These are phyloP conservation scores for Pseudevernia furfuracea DNA, from an alignment of 495 filamentous ascomycete genomes.

Conservation along the genomic window DNA sequence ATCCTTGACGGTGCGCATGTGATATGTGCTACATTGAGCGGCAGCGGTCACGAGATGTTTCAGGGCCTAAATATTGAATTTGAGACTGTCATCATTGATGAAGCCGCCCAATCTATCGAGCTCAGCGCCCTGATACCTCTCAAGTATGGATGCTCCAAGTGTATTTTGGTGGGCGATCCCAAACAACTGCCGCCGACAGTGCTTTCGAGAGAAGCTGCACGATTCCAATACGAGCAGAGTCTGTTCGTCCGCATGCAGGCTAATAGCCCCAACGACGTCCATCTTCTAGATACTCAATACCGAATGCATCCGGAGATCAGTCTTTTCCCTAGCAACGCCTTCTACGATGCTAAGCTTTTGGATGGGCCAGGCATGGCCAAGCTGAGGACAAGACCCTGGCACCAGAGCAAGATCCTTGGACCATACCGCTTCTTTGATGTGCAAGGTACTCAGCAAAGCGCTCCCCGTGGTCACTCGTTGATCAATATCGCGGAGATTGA, in stretches of 20 bases:
- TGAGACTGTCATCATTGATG: conserved; percentile 96
- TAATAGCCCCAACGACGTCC: conserved; percentile 82
- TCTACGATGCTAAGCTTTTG: conserved; percentile 80
- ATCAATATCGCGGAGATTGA: conserved; percentile 82
- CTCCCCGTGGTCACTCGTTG: conserved; percentile 73
- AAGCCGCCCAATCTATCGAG: conserved; percentile 96
- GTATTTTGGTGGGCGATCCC: conserved; percentile 93
- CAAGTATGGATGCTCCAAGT: conserved; percentile 95
- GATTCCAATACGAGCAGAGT: conserved; percentile 94
- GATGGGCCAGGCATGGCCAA: conserved; percentile 77
- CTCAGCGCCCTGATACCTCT: conserved; percentile 92
- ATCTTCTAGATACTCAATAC: conserved; percentile 91
- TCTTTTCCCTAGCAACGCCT: conserved; percentile 75
- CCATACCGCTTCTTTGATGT: conserved; percentile 99
- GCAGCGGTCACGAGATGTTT: conserved; percentile 96
- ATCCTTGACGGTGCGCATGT: conserved; percentile 86
- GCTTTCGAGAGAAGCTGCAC: conserved; percentile 82
- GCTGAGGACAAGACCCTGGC: conserved; percentile 74
- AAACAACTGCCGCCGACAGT: conserved; percentile 96
- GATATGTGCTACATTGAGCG: conserved; percentile 90
- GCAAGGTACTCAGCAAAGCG: conserved; percentile 72
- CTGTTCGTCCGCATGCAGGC: conserved; percentile 96
- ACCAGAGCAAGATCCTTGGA: conserved; percentile 67
- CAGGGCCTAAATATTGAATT: conserved; percentile 90
- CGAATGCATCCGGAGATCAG: conserved; percentile 99